Evolutionary conservation across 2,329 filamentous ascomycete genomes (phyloP).

Genomic region (Cladosporium sp.): DNA sequence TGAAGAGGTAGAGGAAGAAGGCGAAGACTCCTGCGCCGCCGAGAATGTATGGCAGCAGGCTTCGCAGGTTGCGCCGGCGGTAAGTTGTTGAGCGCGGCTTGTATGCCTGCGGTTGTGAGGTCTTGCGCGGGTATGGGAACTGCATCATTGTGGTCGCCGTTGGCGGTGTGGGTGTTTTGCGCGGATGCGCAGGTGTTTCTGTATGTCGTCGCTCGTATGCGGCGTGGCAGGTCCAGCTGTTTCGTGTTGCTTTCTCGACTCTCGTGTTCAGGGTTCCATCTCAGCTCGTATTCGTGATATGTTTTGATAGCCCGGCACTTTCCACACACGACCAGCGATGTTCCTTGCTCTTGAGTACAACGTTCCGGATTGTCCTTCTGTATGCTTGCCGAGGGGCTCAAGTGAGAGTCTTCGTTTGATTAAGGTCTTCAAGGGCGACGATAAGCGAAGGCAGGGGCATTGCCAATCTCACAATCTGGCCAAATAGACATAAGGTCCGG

Average conservation of each 20-base stretch:
- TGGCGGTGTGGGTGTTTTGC: slow-evolving; percentile 9
- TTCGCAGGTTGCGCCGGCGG: slow-evolving; percentile 31
- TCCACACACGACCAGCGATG: background rate
- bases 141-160: slow-evolving; percentile 64
- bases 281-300: slow-evolving; percentile 12
- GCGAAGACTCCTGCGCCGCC: slow-evolving; percentile 29
- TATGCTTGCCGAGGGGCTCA: background rate
- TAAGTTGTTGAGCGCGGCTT: slow-evolving; percentile 56
- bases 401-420: background rate
- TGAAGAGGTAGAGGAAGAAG: slow-evolving; percentile 38
- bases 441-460: slow-evolving; percentile 10
- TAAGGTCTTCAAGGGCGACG: background rate
- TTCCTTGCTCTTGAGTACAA: background rate
- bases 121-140: slow-evolving; percentile 83
- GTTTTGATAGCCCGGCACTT: background rate
- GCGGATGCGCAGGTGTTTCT: background rate
- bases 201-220: slow-evolving; percentile 8
- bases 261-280: slow-evolving; percentile 19
- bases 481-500: slow-evolving; percentile 10
- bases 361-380: background rate
- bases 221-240: slow-evolving; percentile 13
- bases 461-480: slow-evolving; percentile 1
- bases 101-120: slow-evolving; percentile 74
- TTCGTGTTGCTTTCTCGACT: slow-evolving; percentile 3
- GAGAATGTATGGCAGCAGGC: slow-evolving; percentile 51